phyloP scores from a whole-genome alignment of 139 green algal species.

The Coelastrella sp. region DNA sequence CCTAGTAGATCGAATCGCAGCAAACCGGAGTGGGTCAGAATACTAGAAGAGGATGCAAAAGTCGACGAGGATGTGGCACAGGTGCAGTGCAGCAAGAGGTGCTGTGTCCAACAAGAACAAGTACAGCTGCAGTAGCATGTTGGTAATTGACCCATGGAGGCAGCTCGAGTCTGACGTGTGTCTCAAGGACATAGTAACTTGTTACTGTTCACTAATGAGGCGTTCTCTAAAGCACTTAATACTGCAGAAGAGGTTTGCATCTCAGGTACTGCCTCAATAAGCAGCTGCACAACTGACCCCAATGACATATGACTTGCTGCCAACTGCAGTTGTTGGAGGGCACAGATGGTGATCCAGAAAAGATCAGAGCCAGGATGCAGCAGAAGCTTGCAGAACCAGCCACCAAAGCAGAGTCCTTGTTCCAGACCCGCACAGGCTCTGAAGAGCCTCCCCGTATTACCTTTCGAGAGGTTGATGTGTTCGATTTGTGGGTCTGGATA shows the following conservation, averaged over 20 bases:
- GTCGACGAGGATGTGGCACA: constrained; percentile 64
- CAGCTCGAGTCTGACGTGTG: not conserved
- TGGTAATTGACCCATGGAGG: not conserved
- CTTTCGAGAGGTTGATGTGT: constrained; percentile 74
- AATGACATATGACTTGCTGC: not conserved
- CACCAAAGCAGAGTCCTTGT: not conserved
- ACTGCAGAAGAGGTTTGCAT: too few species aligned
- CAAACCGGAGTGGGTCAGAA: constrained; percentile 51
- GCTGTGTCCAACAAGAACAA: too few species aligned
- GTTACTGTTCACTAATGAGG: too few species aligned
- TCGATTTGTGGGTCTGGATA: constrained; percentile 72
- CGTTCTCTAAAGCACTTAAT: too few species aligned
- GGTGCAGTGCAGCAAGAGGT: too few species aligned
- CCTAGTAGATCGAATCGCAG: constrained; percentile 1
- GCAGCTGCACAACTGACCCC: not conserved
- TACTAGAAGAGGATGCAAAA: constrained; percentile 70
- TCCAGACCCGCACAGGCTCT: constrained; percentile 45
- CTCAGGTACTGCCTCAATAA: too few species aligned
- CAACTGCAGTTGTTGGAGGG: constrained; percentile 60
- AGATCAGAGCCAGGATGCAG: constrained; percentile 61
- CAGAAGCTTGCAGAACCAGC: constrained; percentile 17
- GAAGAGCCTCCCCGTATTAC: constrained; percentile 55
- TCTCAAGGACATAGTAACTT: too few species aligned
- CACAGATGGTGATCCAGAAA: constrained; percentile 63
- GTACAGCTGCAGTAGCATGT: not conserved